Evolutionary conservation across 495 filamentous ascomycete species (phyloP).

Genomic region (Neurospora discreta): DNA sequence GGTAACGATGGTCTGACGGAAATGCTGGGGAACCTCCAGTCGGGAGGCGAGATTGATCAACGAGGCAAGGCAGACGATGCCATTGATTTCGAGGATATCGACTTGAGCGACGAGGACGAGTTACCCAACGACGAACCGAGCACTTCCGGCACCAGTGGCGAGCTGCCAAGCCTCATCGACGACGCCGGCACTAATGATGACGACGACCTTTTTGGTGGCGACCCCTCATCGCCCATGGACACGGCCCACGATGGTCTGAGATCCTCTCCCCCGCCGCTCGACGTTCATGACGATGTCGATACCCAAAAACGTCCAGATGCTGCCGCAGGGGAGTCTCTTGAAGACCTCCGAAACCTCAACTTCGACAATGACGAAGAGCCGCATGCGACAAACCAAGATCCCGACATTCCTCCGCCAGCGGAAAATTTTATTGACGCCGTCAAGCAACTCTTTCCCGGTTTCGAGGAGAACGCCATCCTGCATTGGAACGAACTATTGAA

Average conservation of each 20-base stretch:
- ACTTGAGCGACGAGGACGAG: slow-evolving; percentile 55
- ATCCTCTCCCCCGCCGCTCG: slow-evolving; percentile 25
- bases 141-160: slow-evolving; percentile 18
- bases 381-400: slow-evolving; percentile 32
- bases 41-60: slow-evolving; percentile 23
- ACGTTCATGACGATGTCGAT: slow-evolving; percentile 18
- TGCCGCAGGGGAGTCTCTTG: slow-evolving; percentile 8
- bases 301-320: slow-evolving; percentile 16
- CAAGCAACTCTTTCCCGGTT: slow-evolving; percentile 57
- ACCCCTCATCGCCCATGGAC: slow-evolving; percentile 24
- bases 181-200: slow-evolving; percentile 38
- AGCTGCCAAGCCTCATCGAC: slow-evolving; percentile 37
- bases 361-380: slow-evolving; percentile 33
- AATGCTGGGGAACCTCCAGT: slow-evolving; percentile 13
- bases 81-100: slow-evolving; percentile 80
- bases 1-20: slow-evolving; percentile 4
- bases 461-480: slow-evolving; percentile 51
- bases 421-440: slow-evolving; percentile 59
- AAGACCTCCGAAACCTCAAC: slow-evolving; percentile 28
- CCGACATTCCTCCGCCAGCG: slow-evolving; percentile 43
- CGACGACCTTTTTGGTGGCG: slow-evolving; percentile 40
- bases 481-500: slow-evolving; percentile 65
- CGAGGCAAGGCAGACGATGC: slow-evolving; percentile 32
- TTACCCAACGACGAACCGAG: slow-evolving; percentile 33
- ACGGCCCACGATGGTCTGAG: slow-evolving; percentile 18